Evolutionary conservation across 2,329 filamentous ascomycete species (phyloP).

Genomic region (Colletotrichum navitas): DNA sequence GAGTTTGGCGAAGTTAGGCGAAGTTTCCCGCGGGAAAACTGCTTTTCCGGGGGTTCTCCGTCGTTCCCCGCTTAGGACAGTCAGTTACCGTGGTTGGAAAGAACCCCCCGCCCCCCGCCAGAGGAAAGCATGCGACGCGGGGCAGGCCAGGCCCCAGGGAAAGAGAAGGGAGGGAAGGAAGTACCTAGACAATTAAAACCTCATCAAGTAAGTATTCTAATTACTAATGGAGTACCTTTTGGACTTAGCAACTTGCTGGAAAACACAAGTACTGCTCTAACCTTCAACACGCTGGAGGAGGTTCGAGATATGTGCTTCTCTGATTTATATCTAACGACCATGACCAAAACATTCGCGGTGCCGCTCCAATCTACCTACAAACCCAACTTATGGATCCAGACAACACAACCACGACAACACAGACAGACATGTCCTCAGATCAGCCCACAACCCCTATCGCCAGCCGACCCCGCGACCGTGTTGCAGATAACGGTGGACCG

Average conservation of each 20-base stretch:
- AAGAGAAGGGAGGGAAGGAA: slow-evolving; percentile 4
- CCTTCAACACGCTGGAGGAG: too few species aligned
- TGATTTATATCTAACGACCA: neutral
- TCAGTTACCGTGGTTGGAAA: neutral
- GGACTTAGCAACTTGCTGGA: too few species aligned
- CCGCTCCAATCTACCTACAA: neutral
- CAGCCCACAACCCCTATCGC: neutral
- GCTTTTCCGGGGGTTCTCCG: slow-evolving; percentile 25
- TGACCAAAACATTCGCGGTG: neutral
- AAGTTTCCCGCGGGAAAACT: slow-evolving; percentile 7
- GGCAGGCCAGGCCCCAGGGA: slow-evolving; percentile 6
- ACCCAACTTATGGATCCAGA: neutral
- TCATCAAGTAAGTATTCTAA: too few species aligned
- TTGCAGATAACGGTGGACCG: slow-evolving; percentile 39
- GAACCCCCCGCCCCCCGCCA: slow-evolving; percentile 7
- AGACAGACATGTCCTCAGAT: neutral
- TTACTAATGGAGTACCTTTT: too few species aligned
- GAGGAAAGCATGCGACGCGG: neutral
- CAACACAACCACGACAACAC: neutral
- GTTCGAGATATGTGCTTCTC: neutral
- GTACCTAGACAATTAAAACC: too few species aligned
- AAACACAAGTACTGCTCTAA: too few species aligned
- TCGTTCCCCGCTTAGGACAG: neutral
- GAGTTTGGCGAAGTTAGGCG: slow-evolving; percentile 32
- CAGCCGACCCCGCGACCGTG: slow-evolving; percentile 20